Percentiles rank a stretch among this genome's conserved stretches.
These are phyloP conservation scores for Cymodocea nodosa DNA, from an alignment of 116 monocot species.

Conservation along the genomic window DNA sequence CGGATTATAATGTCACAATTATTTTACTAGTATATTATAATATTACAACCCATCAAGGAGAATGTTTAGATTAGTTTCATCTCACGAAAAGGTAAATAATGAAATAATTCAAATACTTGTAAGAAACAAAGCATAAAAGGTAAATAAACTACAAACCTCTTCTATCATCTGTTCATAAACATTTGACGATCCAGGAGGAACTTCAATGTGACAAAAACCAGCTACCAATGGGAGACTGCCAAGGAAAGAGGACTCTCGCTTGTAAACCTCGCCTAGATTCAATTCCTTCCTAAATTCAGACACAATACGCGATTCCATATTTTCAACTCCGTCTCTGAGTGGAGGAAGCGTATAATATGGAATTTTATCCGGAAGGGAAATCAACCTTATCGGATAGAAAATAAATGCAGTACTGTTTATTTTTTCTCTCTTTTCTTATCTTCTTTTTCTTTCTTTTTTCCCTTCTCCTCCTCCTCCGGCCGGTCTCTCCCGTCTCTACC, in stretches of 20 bases:
- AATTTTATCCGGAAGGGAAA: slow-evolving; percentile 56
- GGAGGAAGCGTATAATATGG: slow-evolving; percentile 91
- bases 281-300: slow-evolving; percentile 80
- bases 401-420: not conserved
- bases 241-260: slow-evolving; percentile 59
- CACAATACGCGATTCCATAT: slow-evolving; percentile 36
- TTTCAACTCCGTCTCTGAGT: slow-evolving; percentile 25
- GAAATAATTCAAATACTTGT: not conserved
- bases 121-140: not conserved
- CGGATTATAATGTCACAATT: too few species aligned
- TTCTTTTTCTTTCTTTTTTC: too few species aligned
- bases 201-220: slow-evolving; percentile 65
- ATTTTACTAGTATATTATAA: too few species aligned
- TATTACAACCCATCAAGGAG: too few species aligned
- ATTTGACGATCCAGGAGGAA: slow-evolving; percentile 49
- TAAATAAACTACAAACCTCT: slow-evolving; percentile 26
- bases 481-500: too few species aligned
- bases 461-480: too few species aligned
- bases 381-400: slow-evolving; percentile 3
- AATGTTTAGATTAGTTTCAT: too few species aligned
- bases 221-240: slow-evolving; percentile 54
- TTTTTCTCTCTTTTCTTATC: too few species aligned
- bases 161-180: slow-evolving; percentile 66
- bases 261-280: slow-evolving; percentile 78
- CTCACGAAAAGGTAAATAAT: not conserved